Base-by-base conservation (phyloP, 2,329 filamentous ascomycete genomes). In the Botryotinia convoluta region DNA sequence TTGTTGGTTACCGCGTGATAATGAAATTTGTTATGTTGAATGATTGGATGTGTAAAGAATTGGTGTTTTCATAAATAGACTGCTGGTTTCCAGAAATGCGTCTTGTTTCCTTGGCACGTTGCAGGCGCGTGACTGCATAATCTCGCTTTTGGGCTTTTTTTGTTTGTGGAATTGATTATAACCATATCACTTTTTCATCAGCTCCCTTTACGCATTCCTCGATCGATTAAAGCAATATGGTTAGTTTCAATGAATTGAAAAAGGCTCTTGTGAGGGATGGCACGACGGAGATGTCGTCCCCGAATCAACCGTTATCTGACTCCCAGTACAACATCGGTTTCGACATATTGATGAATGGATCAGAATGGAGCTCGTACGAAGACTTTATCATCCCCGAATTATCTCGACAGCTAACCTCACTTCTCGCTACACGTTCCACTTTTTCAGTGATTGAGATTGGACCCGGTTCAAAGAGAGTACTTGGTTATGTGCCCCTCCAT, bases 361-460 rank as follows among this genome's bases (percentile, higher is more conserved):
- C 72, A 71, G 76, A 71, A 76, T 76, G 71, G 72, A 73, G 29
- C 45, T 77, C 76, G 7, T 78, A 78, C 59, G 70, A 77, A 73
- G 75, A 77, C n/a, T 78, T 77, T 64, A 76, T 77, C 60, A 77
- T 78, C 54, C 76, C 76, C 69, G 75, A 78, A 74, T 65, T 77
- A 51, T 75, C 74, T 74, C 65, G 76, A 51, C 70, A 77, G 20
- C 60, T 78, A 62, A 35, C 64, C 32, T 64, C 83, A 72, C 81
- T 87, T 48, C 79, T 86, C 75, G 77, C 81, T 51, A 84, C 84
- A 9, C 83, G 82, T 44, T 68, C 9, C 39, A 64, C 77, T 20
- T 80, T 90, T 74, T 89, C 88, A 5, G 84, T 86, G 26, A 82
- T 91, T 9, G 89, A 91, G 76, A 86, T 91, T 68, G 87, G 88